A percentile compares a stretch with the other conserved stretches of the same genome.
phyloP scores from a whole-genome alignment of 306 rosid species.

The Herpetospermum pedunculosum region DNA sequence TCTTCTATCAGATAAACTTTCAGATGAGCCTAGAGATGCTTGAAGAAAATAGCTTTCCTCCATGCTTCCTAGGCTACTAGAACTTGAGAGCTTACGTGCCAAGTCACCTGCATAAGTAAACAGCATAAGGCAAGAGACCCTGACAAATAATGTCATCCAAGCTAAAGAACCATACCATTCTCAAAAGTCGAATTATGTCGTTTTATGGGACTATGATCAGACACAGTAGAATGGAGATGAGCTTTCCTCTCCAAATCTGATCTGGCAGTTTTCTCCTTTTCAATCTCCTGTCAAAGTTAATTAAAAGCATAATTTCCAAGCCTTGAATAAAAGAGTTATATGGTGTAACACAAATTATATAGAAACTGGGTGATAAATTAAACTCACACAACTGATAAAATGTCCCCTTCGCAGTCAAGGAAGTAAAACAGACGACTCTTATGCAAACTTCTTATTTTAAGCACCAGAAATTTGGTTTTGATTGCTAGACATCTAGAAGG shows the following conservation, averaged over 20 bases:
- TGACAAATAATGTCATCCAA: slow-evolving; percentile 12
- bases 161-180: slow-evolving; percentile 47
- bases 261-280: slow-evolving; percentile 87
- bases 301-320: slow-evolving; percentile 19
- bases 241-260: slow-evolving; percentile 71
- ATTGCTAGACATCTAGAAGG: not conserved
- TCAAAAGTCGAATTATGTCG: slow-evolving; percentile 56
- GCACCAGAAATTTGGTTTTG: not conserved
- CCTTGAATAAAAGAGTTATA: not conserved
- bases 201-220: slow-evolving; percentile 44
- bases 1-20: slow-evolving; percentile 59
- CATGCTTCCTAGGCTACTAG: slow-evolving; percentile 86
- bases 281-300: slow-evolving; percentile 55
- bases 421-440: not conserved
- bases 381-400: not conserved
- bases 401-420: not conserved
- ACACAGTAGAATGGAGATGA: slow-evolving; percentile 31
- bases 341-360: not conserved
- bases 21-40: slow-evolving; percentile 87
- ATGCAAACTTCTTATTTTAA: not conserved
- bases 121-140: slow-evolving; percentile 8
- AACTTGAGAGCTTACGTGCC: slow-evolving; percentile 66
- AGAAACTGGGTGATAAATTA: not conserved
- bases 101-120: slow-evolving; percentile 52
- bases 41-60: slow-evolving; percentile 96